Evolutionary conservation across 78 protist genomes (phyloP), one percentile per base, ranked within the genome.

Genomic region (Cavenderia fasciculata): DNA sequence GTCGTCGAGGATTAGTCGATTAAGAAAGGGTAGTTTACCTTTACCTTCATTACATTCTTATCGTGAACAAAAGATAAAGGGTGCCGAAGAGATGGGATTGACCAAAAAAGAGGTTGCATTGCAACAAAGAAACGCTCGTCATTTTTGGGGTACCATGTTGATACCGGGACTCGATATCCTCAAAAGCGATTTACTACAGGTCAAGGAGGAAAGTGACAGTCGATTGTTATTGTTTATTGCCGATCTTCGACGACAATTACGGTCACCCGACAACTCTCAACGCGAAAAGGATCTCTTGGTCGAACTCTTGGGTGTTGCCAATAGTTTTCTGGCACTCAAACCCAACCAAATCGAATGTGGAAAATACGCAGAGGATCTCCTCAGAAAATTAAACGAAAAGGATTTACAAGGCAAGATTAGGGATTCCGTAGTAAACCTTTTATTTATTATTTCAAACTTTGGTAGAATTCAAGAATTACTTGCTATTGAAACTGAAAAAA

Each of bases 1-100:
- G 5, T 54, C n/a, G 61, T 18, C 5, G 61, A 4, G 14, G 7
- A 59, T 33, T 7, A 33, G 40, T 16, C 46, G 88, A 49, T 25
- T 46, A 4, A 78, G 88, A 54, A 78, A 78, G 27, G 88, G 88
- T 38, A 78, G 88, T 65, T 29, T 78, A 38, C 88, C 88, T 12
- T 46, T 78, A 66, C 88, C 88, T 6, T 78, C 88, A 11, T 29
- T 78, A 21, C 41, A 46, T 65, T 18, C 63, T 3, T 16, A 18
- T 27, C 19, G 21, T 4, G 65, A 75, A 12, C 11, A 41, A 34
- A n/a, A n/a, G n/a, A n/a, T n/a, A n/a, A 57, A 44, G 33, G 25
- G 44, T 12, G 59, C 34, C 29, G 40, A 34, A 11, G 65, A 75
- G 14, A 47, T 25, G 51, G 72, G 54, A 21, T 16, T 43, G 4